phyloP scores from a whole-genome alignment of 768 basidiomycete species.

The Lactarius hatsudake region DNA sequence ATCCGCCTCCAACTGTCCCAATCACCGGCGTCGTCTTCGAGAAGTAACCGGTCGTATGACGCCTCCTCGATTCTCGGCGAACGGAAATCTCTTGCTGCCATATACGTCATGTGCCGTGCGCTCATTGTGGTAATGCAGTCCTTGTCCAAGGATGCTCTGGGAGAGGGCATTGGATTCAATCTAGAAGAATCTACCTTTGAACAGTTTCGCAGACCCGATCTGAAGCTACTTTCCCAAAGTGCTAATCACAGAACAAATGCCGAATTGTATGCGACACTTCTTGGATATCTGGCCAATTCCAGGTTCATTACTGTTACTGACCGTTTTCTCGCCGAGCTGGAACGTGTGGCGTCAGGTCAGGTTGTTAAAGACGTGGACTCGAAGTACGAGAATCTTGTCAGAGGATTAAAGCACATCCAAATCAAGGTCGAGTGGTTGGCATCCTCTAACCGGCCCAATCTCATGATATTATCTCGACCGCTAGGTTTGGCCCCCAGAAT shows the following conservation, averaged over 20 bases:
- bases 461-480: conserved; percentile 7
- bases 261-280: conserved; percentile 77
- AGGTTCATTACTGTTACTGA: conserved; percentile 94
- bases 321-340: conserved; percentile 78
- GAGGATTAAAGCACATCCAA: conserved; percentile 75
- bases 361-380: conserved; percentile 78
- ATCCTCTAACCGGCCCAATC: not conserved
- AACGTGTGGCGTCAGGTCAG: conserved; percentile 69
- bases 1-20: conserved; percentile 48
- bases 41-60: conserved; percentile 43
- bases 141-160: conserved; percentile 72
- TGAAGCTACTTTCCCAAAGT: conserved; percentile 62
- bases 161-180: conserved; percentile 71
- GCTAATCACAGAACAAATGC: conserved; percentile 79
- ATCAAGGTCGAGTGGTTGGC: conserved; percentile 56
- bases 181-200: conserved; percentile 90
- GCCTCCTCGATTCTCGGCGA: conserved; percentile 55
- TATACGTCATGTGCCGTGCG: conserved; percentile 88
- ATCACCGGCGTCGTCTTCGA: conserved; percentile 34
- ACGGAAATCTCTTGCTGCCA: conserved; percentile 76
- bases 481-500: conserved; percentile 90
- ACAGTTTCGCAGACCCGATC: conserved; percentile 70
- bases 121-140: conserved; percentile 73
- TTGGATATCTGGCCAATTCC: conserved; percentile 78
- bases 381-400: conserved; percentile 81